A percentile compares a stretch with the other conserved stretches of the same genome.
These are phyloP conservation scores for Parafenestella ontariensis DNA, from an alignment of 2,329 filamentous ascomycete genomes.

Conservation along the genomic window DNA sequence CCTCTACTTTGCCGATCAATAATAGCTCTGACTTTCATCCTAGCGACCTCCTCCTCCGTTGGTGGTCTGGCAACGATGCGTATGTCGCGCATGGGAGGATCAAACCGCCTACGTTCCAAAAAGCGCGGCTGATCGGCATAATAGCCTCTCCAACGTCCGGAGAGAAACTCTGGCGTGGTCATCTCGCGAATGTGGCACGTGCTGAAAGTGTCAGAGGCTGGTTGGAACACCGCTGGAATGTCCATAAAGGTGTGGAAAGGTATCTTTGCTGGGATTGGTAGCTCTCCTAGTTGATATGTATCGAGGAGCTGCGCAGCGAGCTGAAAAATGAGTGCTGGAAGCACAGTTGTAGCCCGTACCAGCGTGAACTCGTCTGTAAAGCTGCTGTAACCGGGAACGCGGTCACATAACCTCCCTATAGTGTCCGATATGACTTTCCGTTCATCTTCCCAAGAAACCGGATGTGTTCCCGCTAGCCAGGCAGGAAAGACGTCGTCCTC, in stretches of 20 bases:
- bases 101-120: slow-evolving; percentile 5
- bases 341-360: slow-evolving; percentile 15
- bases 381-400: slow-evolving; percentile 8
- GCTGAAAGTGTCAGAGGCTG: slow-evolving; percentile 10
- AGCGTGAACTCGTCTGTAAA: slow-evolving; percentile 6
- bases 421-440: neutral
- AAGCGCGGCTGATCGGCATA: slow-evolving; percentile 19
- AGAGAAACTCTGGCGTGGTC: slow-evolving; percentile 20
- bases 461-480: neutral
- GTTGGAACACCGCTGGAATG: slow-evolving; percentile 17
- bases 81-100: slow-evolving; percentile 21
- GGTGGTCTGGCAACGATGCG: slow-evolving; percentile 7
- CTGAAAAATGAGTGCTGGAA: slow-evolving; percentile 9
- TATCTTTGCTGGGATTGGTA: slow-evolving; percentile 21
- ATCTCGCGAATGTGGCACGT: slow-evolving; percentile 25
- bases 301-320: neutral
- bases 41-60: slow-evolving; percentile 1
- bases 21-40: slow-evolving; percentile 1
- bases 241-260: slow-evolving; percentile 20
- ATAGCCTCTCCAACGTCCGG: slow-evolving; percentile 26
- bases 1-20: slow-evolving; percentile 20
- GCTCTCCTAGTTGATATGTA: neutral
- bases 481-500: neutral
- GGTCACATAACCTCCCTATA: slow-evolving; percentile 8
- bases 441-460: neutral